Evolutionary conservation across 495 filamentous ascomycete genomes (phyloP).

Genomic region (Aspergillus bridgeri): DNA sequence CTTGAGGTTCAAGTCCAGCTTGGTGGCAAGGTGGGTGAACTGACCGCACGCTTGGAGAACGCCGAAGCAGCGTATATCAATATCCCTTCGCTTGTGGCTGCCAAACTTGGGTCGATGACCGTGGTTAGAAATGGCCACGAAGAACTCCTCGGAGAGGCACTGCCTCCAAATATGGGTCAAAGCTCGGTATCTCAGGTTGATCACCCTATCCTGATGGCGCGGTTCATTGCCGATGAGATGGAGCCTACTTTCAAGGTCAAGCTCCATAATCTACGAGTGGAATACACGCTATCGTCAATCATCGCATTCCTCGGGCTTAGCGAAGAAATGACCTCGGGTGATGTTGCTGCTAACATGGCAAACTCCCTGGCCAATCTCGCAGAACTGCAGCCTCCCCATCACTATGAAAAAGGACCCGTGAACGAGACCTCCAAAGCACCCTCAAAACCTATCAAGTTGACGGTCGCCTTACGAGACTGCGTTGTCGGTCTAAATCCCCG

Average conservation of each 20-base stretch:
- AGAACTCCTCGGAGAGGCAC: slow-evolving; percentile 59
- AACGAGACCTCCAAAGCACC: slow-evolving; percentile 14
- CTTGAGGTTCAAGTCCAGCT: slow-evolving; percentile 57
- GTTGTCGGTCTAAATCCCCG: slow-evolving; percentile 84
- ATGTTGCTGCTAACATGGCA: slow-evolving; percentile 70
- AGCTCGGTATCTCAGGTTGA: slow-evolving; percentile 17
- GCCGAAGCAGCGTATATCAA: slow-evolving; percentile 79
- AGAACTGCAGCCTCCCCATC: slow-evolving; percentile 41
- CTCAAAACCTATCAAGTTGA: slow-evolving; percentile 61
- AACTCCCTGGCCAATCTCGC: slow-evolving; percentile 76
- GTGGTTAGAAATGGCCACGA: slow-evolving; percentile 64
- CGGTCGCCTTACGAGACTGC: slow-evolving; percentile 73
- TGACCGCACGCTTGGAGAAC: slow-evolving; percentile 55
- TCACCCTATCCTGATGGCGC: slow-evolving; percentile 66
- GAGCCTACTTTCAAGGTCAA: slow-evolving; percentile 88
- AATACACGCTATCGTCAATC: slow-evolving; percentile 80
- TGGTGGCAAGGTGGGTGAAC: slow-evolving; percentile 59
- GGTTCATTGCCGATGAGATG: slow-evolving; percentile 90
- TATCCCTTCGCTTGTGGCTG: slow-evolving; percentile 73
- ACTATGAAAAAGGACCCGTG: slow-evolving; percentile 15
- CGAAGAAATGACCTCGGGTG: slow-evolving; percentile 66
- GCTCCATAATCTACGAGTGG: slow-evolving; percentile 71
- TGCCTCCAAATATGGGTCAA: slow-evolving; percentile 23
- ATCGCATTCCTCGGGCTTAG: slow-evolving; percentile 71
- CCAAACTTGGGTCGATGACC: slow-evolving; percentile 59